Conservation (phyloP, 257 asterid genomes). For the Forsythia viridissima region DNA sequence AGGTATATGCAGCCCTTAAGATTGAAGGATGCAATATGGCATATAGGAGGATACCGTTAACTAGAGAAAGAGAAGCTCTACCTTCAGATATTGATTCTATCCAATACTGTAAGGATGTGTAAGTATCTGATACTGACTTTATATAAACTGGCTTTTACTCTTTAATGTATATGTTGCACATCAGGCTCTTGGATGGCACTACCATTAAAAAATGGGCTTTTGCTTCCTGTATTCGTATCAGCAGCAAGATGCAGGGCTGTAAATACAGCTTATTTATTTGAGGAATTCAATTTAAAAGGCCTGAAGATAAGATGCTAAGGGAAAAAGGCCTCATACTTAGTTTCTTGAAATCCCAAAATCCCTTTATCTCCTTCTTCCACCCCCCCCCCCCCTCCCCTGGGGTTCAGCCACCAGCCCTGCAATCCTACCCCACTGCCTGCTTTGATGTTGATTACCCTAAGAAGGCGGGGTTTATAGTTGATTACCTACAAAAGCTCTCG, state of each 20-base stretch:
- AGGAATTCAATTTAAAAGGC: neutral
- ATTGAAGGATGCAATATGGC: conserved; percentile 62
- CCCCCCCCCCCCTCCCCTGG: too few relatives aligned
- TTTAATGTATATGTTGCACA: conserved; percentile 8
- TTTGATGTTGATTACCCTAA: neutral
- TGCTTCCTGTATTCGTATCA: conserved; percentile 9
- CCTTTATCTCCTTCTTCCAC: neutral
- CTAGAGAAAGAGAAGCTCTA: conserved; percentile 95
- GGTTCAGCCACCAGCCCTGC: neutral
- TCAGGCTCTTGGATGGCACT: neutral
- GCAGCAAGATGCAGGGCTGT: conserved; percentile 11
- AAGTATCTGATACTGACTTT: conserved; percentile 40
- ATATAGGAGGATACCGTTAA: conserved; percentile 88
- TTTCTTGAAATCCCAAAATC: neutral
- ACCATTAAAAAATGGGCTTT: conserved; percentile 3
- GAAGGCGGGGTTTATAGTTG: neutral
- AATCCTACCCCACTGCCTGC: neutral
- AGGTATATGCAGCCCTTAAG: conserved; percentile 74
- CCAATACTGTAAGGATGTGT: conserved; percentile 87
- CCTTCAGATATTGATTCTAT: conserved; percentile 93
- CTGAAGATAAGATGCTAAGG: neutral
- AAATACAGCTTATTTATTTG: neutral
- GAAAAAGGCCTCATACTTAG: neutral
- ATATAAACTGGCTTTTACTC: conserved; percentile 6
- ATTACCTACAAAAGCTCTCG: neutral